phyloP scores from a whole-genome alignment of 257 asterid species.

The Forsythia viridissima region DNA sequence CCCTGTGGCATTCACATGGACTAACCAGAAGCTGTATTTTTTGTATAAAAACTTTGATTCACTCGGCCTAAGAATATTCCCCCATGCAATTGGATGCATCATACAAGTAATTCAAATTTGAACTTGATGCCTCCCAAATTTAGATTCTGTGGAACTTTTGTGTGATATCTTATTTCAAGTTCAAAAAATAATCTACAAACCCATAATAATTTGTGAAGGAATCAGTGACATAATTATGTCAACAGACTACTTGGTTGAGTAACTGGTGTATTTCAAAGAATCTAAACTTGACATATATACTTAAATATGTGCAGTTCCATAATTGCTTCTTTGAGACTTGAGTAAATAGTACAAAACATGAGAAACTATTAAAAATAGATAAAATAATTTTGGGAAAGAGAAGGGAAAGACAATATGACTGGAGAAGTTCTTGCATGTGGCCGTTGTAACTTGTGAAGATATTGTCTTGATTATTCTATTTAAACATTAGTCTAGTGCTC shows the following conservation, averaged over 20 bases:
- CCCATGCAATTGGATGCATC: neutral
- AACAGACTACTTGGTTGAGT: neutral
- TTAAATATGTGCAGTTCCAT: neutral
- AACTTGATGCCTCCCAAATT: constrained; percentile 7
- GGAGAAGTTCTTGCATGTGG: constrained; percentile 24
- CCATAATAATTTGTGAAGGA: neutral
- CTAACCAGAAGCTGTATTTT: constrained; percentile 11
- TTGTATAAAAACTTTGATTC: neutral
- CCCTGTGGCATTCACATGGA: constrained; percentile 13
- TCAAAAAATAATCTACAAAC: neutral
- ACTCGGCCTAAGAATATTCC: constrained; percentile 10
- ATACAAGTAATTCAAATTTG: neutral
- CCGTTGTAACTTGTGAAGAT: constrained; percentile 12
- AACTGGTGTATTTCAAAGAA: neutral
- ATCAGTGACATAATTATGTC: neutral
- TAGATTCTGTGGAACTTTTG: neutral
- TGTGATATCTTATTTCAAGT: neutral
- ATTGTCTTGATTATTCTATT: constrained; percentile 15
- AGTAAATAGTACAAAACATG: constrained; percentile 1
- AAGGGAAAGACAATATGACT: neutral
- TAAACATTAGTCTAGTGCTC: constrained; percentile 8
- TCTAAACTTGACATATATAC: neutral
- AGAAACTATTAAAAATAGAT: neutral
- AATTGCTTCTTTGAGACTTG: constrained; percentile 12
- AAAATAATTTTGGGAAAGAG: neutral